Evolutionary conservation across 371 early-diverging fungal genomes (phyloP), one percentile per base, ranked within the genome.

Genomic region (Mucor indicus): DNA sequence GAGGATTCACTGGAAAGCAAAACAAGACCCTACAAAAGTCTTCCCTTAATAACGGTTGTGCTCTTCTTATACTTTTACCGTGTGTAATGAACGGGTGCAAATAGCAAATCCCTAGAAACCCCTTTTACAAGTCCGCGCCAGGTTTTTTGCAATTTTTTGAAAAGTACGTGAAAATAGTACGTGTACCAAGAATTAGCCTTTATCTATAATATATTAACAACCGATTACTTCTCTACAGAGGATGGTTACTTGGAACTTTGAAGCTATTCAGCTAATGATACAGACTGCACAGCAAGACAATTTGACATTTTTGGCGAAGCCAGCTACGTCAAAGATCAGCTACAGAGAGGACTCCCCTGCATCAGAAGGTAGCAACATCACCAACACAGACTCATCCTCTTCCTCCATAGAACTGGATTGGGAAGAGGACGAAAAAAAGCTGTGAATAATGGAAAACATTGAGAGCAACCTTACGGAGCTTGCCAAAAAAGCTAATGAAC

Each of bases 201-300:
- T 44, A 44, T 44, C 32, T 31, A 32, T 21, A 32, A 31, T 30
- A 21, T 44, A 44, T 44, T 32, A 30, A 43, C 44, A 44, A 30
- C 32, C 16, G 27, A 20, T 47, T 47, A 47, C 19, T 47, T 47
- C 38, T 47, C 47, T 47, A 47, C 47, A 47, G 37, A 47, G 47
- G 38, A 47, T 47, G 47, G 47, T 47, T 47, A 47, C 47, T 37
- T 47, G 27, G 47, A 47, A 47, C 29, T 47, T 38, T 47, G 47
- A 47, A 37, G 38, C 47, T 47, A 47, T 47, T 13, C 47, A 37
- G 38, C 38, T 37, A 37, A 47, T 47, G 27, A 38, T 37, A 38
- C 47, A 47, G 25, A 37, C 38, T 37, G 47, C 47, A 47, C 23
- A 47, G 38, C 47, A 47, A 47, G 38, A 46, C 37, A 46, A 46